These are phyloP conservation scores for Leucocoprinus birnbaumii DNA, from an alignment of 768 basidiomycete species.

Conservation along the genomic window DNA sequence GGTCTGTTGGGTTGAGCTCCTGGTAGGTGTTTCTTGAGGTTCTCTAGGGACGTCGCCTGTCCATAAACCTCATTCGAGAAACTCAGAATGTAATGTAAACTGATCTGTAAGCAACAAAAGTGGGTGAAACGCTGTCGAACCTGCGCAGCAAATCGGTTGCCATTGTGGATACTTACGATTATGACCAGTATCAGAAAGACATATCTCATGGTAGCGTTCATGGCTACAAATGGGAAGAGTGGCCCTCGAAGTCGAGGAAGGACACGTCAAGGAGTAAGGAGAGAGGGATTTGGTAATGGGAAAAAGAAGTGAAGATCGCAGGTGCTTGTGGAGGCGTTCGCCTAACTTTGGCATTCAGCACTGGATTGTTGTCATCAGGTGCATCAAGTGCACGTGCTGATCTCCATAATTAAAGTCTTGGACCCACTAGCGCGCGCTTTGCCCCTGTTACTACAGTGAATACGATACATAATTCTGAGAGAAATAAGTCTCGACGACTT, in stretches of 20 bases:
- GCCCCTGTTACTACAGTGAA: too few relatives aligned
- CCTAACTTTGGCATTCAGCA: background rate
- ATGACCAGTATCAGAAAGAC: slow-evolving; percentile 46
- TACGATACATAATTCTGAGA: too few relatives aligned
- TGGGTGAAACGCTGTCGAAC: too few relatives aligned
- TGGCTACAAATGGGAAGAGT: slow-evolving; percentile 23
- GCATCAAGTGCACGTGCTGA: too few relatives aligned
- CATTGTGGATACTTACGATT: slow-evolving; percentile 39
- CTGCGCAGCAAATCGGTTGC: background rate
- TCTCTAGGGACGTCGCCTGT: slow-evolving; percentile 50
- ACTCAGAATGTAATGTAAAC: slow-evolving; percentile 62
- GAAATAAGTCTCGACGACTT: too few relatives aligned
- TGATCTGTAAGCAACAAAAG: slow-evolving; percentile 33
- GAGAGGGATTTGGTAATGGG: background rate
- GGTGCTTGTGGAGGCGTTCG: too few relatives aligned
- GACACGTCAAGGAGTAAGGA: background rate
- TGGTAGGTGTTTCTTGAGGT: slow-evolving; percentile 34
- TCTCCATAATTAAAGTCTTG: too few relatives aligned
- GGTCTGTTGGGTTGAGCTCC: slow-evolving; percentile 25
- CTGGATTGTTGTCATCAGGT: background rate
- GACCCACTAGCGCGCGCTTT: too few relatives aligned
- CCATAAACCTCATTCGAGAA: slow-evolving; percentile 67
- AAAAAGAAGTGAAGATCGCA: too few relatives aligned
- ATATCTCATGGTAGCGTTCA: slow-evolving; percentile 59
- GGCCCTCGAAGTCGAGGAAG: slow-evolving; percentile 12